A percentile compares a stretch with the other conserved stretches of the same genome.
phyloP scores from a whole-genome alignment of 352 stramenopile species.

The Phytophthora podocarpi region DNA sequence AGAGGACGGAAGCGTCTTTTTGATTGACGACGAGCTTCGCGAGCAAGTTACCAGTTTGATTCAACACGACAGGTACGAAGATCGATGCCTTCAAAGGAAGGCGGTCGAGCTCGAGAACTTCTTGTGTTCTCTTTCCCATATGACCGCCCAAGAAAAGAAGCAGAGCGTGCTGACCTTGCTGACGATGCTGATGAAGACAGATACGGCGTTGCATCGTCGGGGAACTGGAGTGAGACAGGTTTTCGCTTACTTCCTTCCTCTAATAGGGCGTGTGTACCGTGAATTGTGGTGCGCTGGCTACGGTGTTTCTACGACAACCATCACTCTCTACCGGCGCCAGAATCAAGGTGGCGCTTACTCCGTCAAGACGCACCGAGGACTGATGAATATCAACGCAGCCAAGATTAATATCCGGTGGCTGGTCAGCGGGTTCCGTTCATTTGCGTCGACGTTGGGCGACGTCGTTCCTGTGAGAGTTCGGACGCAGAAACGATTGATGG shows the following conservation, averaged over 20 bases:
- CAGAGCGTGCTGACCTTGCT: neutral
- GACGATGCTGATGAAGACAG: neutral
- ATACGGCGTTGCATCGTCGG: neutral
- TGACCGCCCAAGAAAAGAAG: neutral
- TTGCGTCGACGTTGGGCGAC: neutral
- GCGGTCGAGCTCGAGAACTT: too few relatives aligned
- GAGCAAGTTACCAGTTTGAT: too few relatives aligned
- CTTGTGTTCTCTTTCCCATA: neutral
- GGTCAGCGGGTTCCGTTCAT: conserved; percentile 3
- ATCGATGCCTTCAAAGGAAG: too few relatives aligned
- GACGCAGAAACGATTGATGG: neutral
- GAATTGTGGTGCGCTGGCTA: neutral
- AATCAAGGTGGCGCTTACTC: neutral
- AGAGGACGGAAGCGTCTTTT: too few relatives aligned
- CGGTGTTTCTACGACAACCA: neutral
- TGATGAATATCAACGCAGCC: neutral
- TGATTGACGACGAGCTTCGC: too few relatives aligned
- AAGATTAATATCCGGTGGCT: neutral
- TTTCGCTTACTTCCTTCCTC: neutral
- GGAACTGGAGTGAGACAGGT: neutral
- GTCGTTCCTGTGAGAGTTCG: conserved; percentile 9
- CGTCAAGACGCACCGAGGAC: neutral
- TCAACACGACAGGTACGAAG: too few relatives aligned
- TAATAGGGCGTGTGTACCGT: conserved; percentile 5
- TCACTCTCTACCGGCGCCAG: conserved; percentile 3